Evolutionary conservation across 805 yeast species (phyloP).

Genomic region (Starmerella sp.): DNA sequence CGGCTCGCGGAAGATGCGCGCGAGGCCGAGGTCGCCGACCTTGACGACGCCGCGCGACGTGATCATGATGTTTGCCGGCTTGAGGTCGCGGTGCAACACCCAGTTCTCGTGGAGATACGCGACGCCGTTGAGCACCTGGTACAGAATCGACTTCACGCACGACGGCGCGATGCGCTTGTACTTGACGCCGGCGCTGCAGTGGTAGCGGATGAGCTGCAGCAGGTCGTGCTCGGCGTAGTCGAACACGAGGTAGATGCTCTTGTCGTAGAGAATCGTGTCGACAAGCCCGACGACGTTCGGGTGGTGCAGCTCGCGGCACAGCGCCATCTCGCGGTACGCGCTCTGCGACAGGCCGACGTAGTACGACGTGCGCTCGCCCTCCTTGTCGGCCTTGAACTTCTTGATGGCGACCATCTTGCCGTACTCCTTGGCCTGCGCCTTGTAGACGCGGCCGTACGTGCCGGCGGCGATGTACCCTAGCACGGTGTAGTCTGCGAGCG

Average conservation of each 20-base stretch:
- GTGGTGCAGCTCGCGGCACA: slow-evolving; percentile 78
- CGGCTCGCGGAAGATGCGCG: slow-evolving; percentile 77
- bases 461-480: slow-evolving; percentile 97
- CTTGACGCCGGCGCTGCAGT: slow-evolving; percentile 44
- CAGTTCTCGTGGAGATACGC: slow-evolving; percentile 88
- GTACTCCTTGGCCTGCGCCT: slow-evolving; percentile 40
- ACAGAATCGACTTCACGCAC: slow-evolving; percentile 71
- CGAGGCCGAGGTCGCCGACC: slow-evolving; percentile 90
- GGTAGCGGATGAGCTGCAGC: slow-evolving; percentile 85
- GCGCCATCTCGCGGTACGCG: slow-evolving; percentile 92
- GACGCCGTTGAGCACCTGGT: slow-evolving; percentile 90
- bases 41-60: slow-evolving; percentile 81
- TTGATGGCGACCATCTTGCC: slow-evolving; percentile 53
- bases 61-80: slow-evolving; percentile 97
- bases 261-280: slow-evolving; percentile 77
- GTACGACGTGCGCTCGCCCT: slow-evolving; percentile 65
- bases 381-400: slow-evolving; percentile 88
- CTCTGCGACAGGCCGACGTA: slow-evolving; percentile 93
- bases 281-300: slow-evolving; percentile 67
- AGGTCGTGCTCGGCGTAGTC: slow-evolving; percentile 95
- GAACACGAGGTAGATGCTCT: slow-evolving; percentile 85
- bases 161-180: slow-evolving; percentile 45
- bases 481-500: slow-evolving; percentile 74
- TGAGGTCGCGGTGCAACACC: slow-evolving; percentile 89
- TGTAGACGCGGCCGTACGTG: slow-evolving; percentile 90